Evolutionary conservation across 1,139 yeast species (phyloP).

Genomic region (Saccharomycopsis hybrid): DNA sequence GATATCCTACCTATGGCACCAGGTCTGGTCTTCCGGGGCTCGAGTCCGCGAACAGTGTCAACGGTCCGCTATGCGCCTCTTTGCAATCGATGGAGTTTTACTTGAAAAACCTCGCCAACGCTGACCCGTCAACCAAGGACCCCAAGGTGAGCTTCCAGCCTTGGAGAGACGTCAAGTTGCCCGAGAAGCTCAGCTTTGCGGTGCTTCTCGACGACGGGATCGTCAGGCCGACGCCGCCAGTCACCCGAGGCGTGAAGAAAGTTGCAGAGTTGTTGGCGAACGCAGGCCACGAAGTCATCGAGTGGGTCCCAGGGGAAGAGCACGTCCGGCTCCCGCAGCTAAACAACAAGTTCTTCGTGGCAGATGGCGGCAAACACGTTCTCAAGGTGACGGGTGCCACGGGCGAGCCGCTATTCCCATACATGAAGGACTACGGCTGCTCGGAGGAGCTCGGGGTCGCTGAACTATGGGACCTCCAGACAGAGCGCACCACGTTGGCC

Average conservation of each 20-base stretch:
- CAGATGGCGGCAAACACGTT: conserved; percentile 58
- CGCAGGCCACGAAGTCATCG: conserved; percentile 56
- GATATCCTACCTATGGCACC: conserved; percentile 54
- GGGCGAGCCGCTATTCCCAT: conserved; percentile 52
- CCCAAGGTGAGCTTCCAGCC: conserved; percentile 48
- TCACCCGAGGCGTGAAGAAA: conserved; percentile 44
- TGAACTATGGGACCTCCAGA: conserved; percentile 40
- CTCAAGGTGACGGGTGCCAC: conserved; percentile 44
- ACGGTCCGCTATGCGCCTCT: conserved; percentile 50
- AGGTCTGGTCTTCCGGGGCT: conserved; percentile 39
- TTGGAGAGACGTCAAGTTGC: conserved; percentile 51
- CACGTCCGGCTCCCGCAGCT: conserved; percentile 28
- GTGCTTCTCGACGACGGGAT: conserved; percentile 41
- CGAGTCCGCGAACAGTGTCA: conserved; percentile 33
- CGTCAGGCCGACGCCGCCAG: conserved; percentile 57
- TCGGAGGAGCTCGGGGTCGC: conserved; percentile 53
- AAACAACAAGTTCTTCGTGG: conserved; percentile 24
- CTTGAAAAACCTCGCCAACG: conserved; percentile 45
- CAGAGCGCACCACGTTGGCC: conserved; percentile 30
- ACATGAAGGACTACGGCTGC: conserved; percentile 38
- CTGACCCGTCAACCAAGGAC: conserved; percentile 63
- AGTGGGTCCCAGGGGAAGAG: conserved; percentile 45
- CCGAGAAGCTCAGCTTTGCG: conserved; percentile 41
- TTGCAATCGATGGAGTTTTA: conserved; percentile 60
- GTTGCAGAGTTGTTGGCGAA: conserved; percentile 40